Evolutionary conservation across 2,329 filamentous ascomycete species (phyloP).

Genomic region (Bipolaris bicolor): DNA sequence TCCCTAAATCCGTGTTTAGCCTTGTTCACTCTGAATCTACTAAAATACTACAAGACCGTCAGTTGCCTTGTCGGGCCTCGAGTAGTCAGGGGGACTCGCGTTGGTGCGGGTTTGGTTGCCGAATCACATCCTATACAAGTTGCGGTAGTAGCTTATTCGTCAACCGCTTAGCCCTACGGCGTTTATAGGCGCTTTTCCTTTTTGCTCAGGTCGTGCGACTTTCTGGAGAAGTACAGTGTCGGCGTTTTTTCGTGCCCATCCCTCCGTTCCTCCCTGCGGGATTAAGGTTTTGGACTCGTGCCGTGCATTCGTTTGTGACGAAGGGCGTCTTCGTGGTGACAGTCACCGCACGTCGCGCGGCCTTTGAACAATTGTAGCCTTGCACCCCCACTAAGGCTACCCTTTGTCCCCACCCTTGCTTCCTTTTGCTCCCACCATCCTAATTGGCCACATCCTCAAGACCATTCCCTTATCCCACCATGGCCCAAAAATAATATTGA

Average conservation of each 20-base stretch:
- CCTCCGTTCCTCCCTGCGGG: conserved; percentile 11
- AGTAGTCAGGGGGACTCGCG: conserved; percentile 4
- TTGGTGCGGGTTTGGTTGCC: conserved; percentile 10
- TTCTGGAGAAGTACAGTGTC: conserved; percentile 18
- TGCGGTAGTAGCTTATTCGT: conserved; percentile 26
- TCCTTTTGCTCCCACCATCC: conserved; percentile 5
- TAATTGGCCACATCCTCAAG: not conserved
- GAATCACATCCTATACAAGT: conserved; percentile 18
- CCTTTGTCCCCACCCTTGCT: conserved; percentile 30
- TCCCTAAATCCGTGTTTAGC: conserved; percentile 4
- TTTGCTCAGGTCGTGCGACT: conserved; percentile 23
- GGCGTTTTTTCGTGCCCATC: conserved; percentile 14
- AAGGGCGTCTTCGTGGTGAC: conserved; percentile 9
- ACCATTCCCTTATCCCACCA: not conserved
- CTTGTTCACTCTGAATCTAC: conserved; percentile 8
- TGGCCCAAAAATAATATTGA: not conserved
- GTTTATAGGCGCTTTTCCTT: conserved; percentile 16
- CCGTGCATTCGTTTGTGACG: conserved; percentile 17
- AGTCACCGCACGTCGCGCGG: conserved; percentile 19
- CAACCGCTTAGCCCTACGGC: conserved; percentile 24
- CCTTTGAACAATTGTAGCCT: conserved; percentile 13
- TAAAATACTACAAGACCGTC: conserved; percentile 8
- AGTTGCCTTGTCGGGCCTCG: conserved; percentile 5
- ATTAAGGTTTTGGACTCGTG: conserved; percentile 26
- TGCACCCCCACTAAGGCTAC: conserved; percentile 17